Base-by-base conservation (phyloP, 805 yeast genomes). In the Metschnikowia lachancei region DNA sequence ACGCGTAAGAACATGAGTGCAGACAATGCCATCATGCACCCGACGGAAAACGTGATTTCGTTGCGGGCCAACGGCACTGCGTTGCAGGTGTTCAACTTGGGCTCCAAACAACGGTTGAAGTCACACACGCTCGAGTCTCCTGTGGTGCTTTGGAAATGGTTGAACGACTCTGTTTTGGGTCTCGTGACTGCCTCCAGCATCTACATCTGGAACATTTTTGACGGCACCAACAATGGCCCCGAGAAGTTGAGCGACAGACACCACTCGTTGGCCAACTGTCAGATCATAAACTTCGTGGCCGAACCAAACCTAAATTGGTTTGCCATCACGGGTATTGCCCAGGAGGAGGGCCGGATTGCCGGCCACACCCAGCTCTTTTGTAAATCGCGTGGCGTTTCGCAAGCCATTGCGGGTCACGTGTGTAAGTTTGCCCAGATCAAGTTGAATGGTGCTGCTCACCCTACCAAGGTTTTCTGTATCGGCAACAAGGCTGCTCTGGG, bases 371-470 rank as follows among this genome's bases (percentile, higher is more conserved):
- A 94, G 74, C 80, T 94, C 52, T 94, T 74, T 70, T 86, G 96
- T 50, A 86, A 85, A 64, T 81, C 84, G 44, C 83, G 98, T 70
- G 86, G 87, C 62, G 87, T 92, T 33, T 91, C 97, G 12, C 99
- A 94, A 72, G 91, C 96, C 17, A 88, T 94, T 58, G 98, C 94
- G 63, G 99, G 99, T 59, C 99, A 94, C 67, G 98, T 95, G 46
- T 94, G 96, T 49, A 81, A 82, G 35, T 94, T 94, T 70, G 89
- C 96, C 45, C 74, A 77, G 49, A 72, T 94, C 53, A 77, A 81
- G 51, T 74, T 92, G 57, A 85, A 81, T 43, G 89, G 89, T 45
- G 87, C 91, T 33, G 58, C 81, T 24, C 69, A 68, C 38, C 87
- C 87, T 35, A 87, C 95, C 41, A 90, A 88, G 67, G 82, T 92